Evolutionary conservation across 345 rosid genomes (phyloP), one percentile per base, ranked within the genome.

Genomic region (Crucihimalaya himalaica): DNA sequence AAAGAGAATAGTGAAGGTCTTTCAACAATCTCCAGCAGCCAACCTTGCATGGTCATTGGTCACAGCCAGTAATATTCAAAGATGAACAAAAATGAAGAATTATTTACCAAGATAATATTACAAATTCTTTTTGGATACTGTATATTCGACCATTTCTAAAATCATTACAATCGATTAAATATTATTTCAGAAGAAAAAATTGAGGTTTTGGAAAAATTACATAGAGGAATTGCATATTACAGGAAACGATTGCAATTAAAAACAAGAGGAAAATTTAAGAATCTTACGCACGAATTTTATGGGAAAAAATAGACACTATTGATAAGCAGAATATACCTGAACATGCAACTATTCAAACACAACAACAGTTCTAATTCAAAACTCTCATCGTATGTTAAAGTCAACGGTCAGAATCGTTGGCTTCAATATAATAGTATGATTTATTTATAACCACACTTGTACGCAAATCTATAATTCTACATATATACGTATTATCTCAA

Each of bases 361-460:
- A 42, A 68, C 43, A 32, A 62, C 16, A 40, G 18, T 43, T 23
- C 11, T 43, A 75, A 37, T 60, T 68, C 43, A 62, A 63, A 70
- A 28, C 35, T 35, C 13, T 0, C 11, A 34, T 19, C 20, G 31
- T 46, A 56, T 21, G n/a, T 11, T 28, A 48, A 60, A 66, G 92
- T 89, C 96, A 87, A 84, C 85, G 96, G 91, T 89, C 93, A 83
- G 81, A 79, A 79, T 81, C 79, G 88, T 81, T 77, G 85, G 89
- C 91, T 67, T 6, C n/a, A 53, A 32, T 32, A 67, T 14, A 31
- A 53, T 43, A n/a, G n/a, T n/a, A 75, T 32, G 25, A 63, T 52
- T 31, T 42, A 5, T 16, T 1, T 40, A 31, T 53, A 61, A 40
- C 31, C 11, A 69, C 16, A 34, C 42, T 14, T 32, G 15, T 32